A percentile compares a stretch with the other conserved stretches of the same genome.
Conservation (phyloP, 2,329 filamentous ascomycete species). For the Metarhizium rileyi region DNA sequence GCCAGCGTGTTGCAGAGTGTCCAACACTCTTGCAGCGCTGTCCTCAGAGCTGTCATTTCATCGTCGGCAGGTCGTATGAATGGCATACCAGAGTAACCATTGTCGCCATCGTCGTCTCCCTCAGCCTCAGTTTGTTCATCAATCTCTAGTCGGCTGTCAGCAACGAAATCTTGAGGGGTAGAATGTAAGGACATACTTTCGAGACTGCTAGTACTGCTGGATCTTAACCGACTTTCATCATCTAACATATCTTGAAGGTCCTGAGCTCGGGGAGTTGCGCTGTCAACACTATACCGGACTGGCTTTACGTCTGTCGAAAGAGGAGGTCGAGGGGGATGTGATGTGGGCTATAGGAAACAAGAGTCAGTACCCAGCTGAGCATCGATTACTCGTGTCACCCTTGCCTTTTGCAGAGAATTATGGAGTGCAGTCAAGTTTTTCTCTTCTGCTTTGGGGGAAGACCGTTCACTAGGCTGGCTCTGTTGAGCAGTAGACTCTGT, state of each 20-base stretch:
- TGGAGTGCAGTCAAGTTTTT: conserved; percentile 19
- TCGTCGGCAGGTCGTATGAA: conserved; percentile 37
- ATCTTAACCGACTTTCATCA: conserved; percentile 46
- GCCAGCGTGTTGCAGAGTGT: conserved; percentile 86
- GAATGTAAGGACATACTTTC: conserved; percentile 48
- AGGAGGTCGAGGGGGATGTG: conserved; percentile 50
- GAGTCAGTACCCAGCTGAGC: background rate
- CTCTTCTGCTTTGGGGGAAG: conserved; percentile 29
- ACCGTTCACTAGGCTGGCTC: conserved; percentile 23
- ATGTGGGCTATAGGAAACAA: conserved; percentile 4
- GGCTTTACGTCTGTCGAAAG: conserved; percentile 67
- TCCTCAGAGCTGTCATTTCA: conserved; percentile 59
- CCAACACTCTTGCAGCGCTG: conserved; percentile 82
- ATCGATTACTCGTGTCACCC: background rate
- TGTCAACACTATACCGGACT: conserved; percentile 54
- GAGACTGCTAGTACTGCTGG: conserved; percentile 63
- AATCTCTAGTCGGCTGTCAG: conserved; percentile 34
- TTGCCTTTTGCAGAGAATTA: conserved; percentile 16
- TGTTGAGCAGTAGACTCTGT: conserved; percentile 27
- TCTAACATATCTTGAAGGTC: conserved; percentile 64
- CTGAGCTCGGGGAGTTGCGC: conserved; percentile 72
- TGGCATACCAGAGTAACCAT: conserved; percentile 31
- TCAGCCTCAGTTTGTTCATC: conserved; percentile 44
- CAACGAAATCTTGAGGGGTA: background rate
- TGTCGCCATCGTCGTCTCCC: conserved; percentile 43